These are phyloP conservation scores for Shiraia sp. DNA, from an alignment of 2,329 filamentous ascomycete genomes.

Conservation along the genomic window DNA sequence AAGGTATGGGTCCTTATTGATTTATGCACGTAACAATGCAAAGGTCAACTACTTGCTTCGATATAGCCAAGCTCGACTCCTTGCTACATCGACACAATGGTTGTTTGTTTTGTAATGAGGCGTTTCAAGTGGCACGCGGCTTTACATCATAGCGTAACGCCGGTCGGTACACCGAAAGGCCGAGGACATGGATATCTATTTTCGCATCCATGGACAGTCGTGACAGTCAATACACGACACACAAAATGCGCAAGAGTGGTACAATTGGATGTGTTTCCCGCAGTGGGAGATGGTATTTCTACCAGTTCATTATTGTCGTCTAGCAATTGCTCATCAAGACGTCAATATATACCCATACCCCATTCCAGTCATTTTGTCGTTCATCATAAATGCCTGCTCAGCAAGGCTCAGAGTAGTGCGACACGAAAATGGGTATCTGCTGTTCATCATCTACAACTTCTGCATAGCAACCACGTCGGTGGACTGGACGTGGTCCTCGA, in stretches of 20 bases:
- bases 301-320: slow-evolving; percentile 33
- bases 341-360: slow-evolving; percentile 34
- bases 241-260: neutral
- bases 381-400: slow-evolving; percentile 25
- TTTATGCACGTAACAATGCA: no score
- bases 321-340: slow-evolving; percentile 39
- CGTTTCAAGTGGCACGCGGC: no score
- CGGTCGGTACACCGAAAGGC: no score
- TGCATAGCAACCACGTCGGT: slow-evolving; percentile 74
- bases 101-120: no score
- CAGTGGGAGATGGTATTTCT: slow-evolving; percentile 25
- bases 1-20: no score
- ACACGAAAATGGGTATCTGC: neutral
- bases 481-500: slow-evolving; percentile 97
- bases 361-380: slow-evolving; percentile 13
- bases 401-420: slow-evolving; percentile 4
- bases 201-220: no score
- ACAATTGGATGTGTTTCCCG: slow-evolving; percentile 13
- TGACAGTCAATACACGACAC: neutral
- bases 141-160: no score
- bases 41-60: no score
- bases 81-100: no score
- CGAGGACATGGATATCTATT: no score
- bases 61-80: no score
- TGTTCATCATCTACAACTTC: slow-evolving; percentile 42